Evolutionary conservation across 164 flowering plant genomes (phyloP).

Genomic region (Platanus orientalis): DNA sequence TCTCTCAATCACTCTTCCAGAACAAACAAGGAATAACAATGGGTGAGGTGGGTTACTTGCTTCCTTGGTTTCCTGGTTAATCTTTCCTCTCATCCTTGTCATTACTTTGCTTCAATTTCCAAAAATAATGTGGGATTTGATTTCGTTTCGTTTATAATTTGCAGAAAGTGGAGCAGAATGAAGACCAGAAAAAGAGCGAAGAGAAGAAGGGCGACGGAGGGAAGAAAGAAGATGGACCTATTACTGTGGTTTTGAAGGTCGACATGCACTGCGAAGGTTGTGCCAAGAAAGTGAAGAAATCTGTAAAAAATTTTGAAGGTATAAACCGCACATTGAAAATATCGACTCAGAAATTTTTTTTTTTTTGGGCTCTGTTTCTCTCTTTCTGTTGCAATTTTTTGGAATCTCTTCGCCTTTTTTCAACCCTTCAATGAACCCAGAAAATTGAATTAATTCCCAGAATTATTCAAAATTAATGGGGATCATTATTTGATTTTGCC

Average conservation of each 20-base stretch:
- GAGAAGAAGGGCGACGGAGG: constrained; percentile 37
- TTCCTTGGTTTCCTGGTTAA: neutral
- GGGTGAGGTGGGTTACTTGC: constrained; percentile 14
- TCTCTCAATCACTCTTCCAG: neutral
- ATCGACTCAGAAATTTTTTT: no score
- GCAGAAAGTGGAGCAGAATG: constrained; percentile 25
- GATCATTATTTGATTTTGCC: no score
- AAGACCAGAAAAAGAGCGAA: constrained; percentile 20
- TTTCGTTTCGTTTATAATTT: neutral
- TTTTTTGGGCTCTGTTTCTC: no score
- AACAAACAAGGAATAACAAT: neutral
- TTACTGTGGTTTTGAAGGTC: constrained; percentile 54
- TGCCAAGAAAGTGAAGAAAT: constrained; percentile 55
- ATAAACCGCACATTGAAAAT: constrained; percentile 24
- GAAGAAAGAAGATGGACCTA: constrained; percentile 34
- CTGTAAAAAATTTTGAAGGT: constrained; percentile 48
- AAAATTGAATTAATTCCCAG: no score
- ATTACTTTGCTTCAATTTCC: no score
- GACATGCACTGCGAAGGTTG: constrained; percentile 97
- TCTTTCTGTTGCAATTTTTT: no score
- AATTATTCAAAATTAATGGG: no score
- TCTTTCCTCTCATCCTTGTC: neutral
- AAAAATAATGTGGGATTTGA: neutral
- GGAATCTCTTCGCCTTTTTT: no score
- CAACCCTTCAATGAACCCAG: no score